Evolutionary conservation across 306 rosid species (phyloP), one percentile per base, ranked within the genome.

Genomic region (Castanopsis chinensis): DNA sequence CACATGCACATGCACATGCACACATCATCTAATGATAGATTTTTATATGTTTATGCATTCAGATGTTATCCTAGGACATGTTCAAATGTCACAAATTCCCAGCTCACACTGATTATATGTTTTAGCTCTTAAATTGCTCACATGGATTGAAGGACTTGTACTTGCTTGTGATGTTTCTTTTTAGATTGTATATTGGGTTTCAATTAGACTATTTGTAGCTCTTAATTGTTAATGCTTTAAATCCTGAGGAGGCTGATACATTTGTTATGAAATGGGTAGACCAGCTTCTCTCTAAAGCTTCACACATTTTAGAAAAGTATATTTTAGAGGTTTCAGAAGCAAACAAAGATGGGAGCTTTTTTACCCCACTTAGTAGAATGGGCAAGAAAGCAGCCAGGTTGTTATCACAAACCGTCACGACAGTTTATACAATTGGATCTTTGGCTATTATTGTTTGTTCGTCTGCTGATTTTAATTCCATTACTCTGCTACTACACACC

Each of bases 391-490:
- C 89, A 61, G 37, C 85, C 79, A 87, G 78, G 84, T 80, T 86
- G 56, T 83, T 87, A 85, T 85, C 95, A 74, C 54, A 84, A 87
- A 91, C 91, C 84, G 85, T 84, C 41, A 84, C 91, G 17, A 97
- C 98, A 0, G 87, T 90, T 75, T 94, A 91, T 83, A 92, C 98
- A 33, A 86, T 91, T 71, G 98, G 97, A 74, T 88, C 97, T 51
- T 53, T 90, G 86, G 93, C 88, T 82, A 85, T 94, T 74, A 83
- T n/a, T n/a, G n/a, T 88, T 69, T 89, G 94, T 84, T 92, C 93
- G 21, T 76, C 87, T 76, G 91, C 92, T 54, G 92, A 92, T 87
- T 74, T 75, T 85, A 88, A 68, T 71, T 33, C 84, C 25, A 55
- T 91, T 45, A 80, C 87, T 85, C 97, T 94, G 20, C 82, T 94